A percentile compares a stretch with the other conserved stretches of the same genome.
Evolutionary conservation across 2,329 filamentous ascomycete species (phyloP).

Genomic region (Fusarium nurragi): DNA sequence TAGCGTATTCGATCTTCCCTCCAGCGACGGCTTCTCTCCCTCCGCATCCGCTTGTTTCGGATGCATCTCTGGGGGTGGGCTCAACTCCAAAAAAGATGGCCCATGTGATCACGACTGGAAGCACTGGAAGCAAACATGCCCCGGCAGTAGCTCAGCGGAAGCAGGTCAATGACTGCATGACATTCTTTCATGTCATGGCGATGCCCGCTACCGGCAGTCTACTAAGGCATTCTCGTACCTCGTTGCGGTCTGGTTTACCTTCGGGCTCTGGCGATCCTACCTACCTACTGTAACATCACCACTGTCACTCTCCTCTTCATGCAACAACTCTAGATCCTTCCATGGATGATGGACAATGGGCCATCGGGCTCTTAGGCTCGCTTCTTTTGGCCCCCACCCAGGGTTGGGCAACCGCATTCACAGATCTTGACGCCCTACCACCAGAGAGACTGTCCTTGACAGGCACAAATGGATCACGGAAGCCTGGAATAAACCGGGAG

Average conservation of each 20-base stretch:
- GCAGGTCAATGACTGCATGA: conserved; percentile 40
- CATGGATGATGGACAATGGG: conserved; percentile 18
- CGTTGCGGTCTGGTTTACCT: conserved; percentile 10
- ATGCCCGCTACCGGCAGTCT: conserved; percentile 16
- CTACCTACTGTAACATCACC: conserved; percentile 17
- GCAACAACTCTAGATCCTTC: conserved; percentile 35
- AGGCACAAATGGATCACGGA: conserved; percentile 23
- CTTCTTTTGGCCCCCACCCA: conserved; percentile 34
- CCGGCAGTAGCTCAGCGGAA: conserved; percentile 24
- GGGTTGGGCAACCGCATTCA: conserved; percentile 36
- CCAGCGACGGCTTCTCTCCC: conserved; percentile 1
- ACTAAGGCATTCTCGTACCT: conserved; percentile 12
- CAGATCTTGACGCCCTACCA: conserved; percentile 35
- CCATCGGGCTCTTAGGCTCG: conserved; percentile 27
- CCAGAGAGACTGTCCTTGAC: conserved; percentile 23
- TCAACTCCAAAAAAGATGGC: conserved; percentile 31
- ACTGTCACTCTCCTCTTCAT: conserved; percentile 10
- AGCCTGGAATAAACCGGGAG: conserved; percentile 30
- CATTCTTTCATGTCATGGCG: conserved; percentile 27
- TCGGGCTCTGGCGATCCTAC: conserved; percentile 12
- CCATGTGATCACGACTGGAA: conserved; percentile 40
- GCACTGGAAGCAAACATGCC: conserved; percentile 27
- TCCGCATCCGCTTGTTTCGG: conserved; percentile 27
- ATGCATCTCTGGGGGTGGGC: conserved; percentile 33
- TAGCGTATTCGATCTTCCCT: not conserved